Base-by-base conservation (phyloP, 129 eudicot genomes). In the Deinandra increscens region DNA sequence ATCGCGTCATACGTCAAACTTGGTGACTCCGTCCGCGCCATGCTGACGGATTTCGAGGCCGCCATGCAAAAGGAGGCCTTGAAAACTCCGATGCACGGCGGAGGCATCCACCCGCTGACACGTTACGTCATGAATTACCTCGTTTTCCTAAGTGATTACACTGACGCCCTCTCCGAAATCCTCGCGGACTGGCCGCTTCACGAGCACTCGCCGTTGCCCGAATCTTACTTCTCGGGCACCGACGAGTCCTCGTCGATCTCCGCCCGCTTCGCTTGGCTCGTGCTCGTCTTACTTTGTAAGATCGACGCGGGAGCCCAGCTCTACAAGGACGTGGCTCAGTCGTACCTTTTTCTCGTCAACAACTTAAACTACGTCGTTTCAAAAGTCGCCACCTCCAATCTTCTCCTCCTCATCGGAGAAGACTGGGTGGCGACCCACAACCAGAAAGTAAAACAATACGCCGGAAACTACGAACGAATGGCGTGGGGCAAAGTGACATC, bases 71-170 rank as follows among this genome's bases (percentile, higher is more conserved):
- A 90, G 79, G 95, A 89, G 17, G 33, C 81, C 9, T 78, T 85
- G 0, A 94, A 94, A 61, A 29, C 77, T n/a, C 19, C 79, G 19
- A 69, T 88, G 14, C 50, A 66, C 15, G 87, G 91, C 14, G 99
- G 99, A 38, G 90, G 93, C 0, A 82, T 87, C 10, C 97, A 94
- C 74, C 97, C 93, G 1, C 66, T 94, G 9, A 82, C 97, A 0
- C 92, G 95, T 4, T 85, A 94, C 82, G 99, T 87, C 11, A 94
- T 94, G 97, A 89, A 85, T 55, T 94, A 79, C 68, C 54, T 94
- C 9, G 84, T 86, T n/a, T 83, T 85, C 70, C 67, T 94, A 60
- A 73, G 72, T 7, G 91, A 87, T 65, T 90, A 89, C 77, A 76
- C 76, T 67, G 77, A 80, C 1, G 60, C 89, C 1, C 19, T 94